Evolutionary conservation across 192 early-diverging fungal species (phyloP).

Genomic region (Mortierella alpina): DNA sequence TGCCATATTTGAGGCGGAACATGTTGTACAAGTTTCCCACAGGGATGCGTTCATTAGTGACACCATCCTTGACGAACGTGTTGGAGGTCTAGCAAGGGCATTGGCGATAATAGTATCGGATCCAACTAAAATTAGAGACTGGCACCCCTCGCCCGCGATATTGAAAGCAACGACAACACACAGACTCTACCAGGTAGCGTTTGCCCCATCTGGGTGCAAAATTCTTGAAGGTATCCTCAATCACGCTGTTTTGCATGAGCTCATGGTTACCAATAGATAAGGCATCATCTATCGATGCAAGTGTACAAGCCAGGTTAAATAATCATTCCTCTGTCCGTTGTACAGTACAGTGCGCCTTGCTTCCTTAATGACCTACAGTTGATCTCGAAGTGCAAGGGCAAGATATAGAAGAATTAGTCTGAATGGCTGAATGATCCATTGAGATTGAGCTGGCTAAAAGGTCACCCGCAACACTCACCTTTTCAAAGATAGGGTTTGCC

Average conservation of each 20-base stretch:
- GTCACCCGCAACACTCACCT: constrained; percentile 6
- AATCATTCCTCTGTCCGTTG: neutral
- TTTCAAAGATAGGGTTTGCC: constrained; percentile 51
- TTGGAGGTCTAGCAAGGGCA: constrained; percentile 25
- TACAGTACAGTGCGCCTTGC: neutral
- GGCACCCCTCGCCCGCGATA: too few relatives aligned
- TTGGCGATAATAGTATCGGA: too few relatives aligned
- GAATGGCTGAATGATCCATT: neutral
- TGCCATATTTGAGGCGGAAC: constrained; percentile 50
- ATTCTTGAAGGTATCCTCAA: constrained; percentile 33
- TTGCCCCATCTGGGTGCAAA: constrained; percentile 53
- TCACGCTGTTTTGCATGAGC: constrained; percentile 25
- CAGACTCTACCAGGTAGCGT: constrained; percentile 16
- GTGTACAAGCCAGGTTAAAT: too few relatives aligned
- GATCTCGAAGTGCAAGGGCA: neutral
- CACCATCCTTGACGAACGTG: constrained; percentile 36
- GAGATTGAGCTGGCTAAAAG: too few relatives aligned
- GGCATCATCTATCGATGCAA: constrained; percentile 6
- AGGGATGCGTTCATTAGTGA: constrained; percentile 57
- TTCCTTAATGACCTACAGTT: constrained; percentile 12
- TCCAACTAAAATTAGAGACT: too few relatives aligned
- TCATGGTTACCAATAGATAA: constrained; percentile 48
- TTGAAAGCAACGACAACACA: too few relatives aligned
- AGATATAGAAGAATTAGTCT: neutral
- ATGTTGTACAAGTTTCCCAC: constrained; percentile 55